phyloP scores from a whole-genome alignment of 371 early-diverging fungal species.

The Mortierella sp. region DNA sequence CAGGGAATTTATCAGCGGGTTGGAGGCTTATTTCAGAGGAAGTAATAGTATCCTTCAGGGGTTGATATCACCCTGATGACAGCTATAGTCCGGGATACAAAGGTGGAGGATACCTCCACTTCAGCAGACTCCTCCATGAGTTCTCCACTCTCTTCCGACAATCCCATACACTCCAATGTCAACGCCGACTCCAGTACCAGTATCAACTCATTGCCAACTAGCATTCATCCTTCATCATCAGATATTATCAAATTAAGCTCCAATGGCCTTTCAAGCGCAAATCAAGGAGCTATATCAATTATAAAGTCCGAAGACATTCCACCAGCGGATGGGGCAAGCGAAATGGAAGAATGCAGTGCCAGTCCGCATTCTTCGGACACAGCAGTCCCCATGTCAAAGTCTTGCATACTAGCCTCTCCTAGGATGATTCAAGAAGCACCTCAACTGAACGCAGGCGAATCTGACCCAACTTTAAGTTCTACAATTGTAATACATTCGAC shows the following conservation, averaged over 20 bases:
- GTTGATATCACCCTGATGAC: conserved; percentile 20
- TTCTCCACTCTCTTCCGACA: not conserved
- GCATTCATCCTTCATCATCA: not conserved
- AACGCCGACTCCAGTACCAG: not conserved
- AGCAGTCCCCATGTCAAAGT: not conserved
- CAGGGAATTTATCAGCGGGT: not conserved
- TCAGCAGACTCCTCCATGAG: not conserved
- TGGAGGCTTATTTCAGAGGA: conserved; percentile 1
- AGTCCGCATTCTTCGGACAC: not conserved
- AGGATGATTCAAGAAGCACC: not conserved
- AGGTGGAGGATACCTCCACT: conserved; percentile 10
- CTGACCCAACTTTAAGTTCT: not conserved
- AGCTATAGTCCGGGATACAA: conserved; percentile 18
- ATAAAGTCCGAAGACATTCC: not conserved
- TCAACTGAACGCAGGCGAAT: not conserved
- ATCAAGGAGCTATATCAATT: not conserved
- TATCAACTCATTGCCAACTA: not conserved
- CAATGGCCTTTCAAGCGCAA: not conserved
- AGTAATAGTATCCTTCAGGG: conserved; percentile 7
- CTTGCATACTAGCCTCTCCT: not conserved
- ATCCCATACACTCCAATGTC: not conserved
- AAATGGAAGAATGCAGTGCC: not conserved
- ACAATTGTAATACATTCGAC: not conserved
- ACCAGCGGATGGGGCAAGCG: not conserved
- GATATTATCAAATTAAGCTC: not conserved